These are phyloP conservation scores for Ilyonectria robusta DNA, from an alignment of 2,329 filamentous ascomycete genomes.

Conservation along the genomic window DNA sequence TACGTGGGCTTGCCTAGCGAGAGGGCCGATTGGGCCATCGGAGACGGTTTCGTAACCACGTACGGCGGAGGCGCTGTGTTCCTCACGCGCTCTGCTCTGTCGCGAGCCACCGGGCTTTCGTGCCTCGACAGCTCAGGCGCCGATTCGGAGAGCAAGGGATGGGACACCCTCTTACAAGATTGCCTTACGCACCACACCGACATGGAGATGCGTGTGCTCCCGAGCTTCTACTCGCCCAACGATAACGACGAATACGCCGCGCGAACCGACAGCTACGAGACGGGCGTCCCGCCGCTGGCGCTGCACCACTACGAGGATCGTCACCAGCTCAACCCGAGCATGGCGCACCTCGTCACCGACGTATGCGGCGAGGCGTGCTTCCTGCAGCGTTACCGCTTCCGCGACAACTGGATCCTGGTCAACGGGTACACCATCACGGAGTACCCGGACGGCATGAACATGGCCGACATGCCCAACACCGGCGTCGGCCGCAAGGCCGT, in stretches of 20 bases:
- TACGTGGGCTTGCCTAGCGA: slow-evolving; percentile 63
- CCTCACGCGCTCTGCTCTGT: slow-evolving; percentile 55
- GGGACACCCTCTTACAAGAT: slow-evolving; percentile 59
- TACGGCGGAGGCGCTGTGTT: slow-evolving; percentile 63
- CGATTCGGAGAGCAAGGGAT: slow-evolving; percentile 48
- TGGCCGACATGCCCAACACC: slow-evolving; percentile 39
- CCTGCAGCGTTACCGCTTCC: slow-evolving; percentile 62
- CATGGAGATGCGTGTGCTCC: slow-evolving; percentile 58
- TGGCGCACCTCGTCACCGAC: slow-evolving; percentile 59
- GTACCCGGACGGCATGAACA: slow-evolving; percentile 56
- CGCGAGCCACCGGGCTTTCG: slow-evolving; percentile 52
- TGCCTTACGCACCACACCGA: slow-evolving; percentile 56
- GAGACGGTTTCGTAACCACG: slow-evolving; percentile 55
- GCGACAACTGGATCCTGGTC: slow-evolving; percentile 62
- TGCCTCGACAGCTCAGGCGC: slow-evolving; percentile 50
- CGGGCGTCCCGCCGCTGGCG: slow-evolving; percentile 57
- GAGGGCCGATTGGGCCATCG: slow-evolving; percentile 58
- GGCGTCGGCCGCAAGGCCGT: slow-evolving; percentile 35
- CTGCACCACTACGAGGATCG: slow-evolving; percentile 58
- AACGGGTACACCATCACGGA: slow-evolving; percentile 63
- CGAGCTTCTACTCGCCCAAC: slow-evolving; percentile 59
- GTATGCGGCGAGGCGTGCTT: slow-evolving; percentile 63
- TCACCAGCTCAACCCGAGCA: slow-evolving; percentile 57
- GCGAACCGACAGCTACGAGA: slow-evolving; percentile 54
- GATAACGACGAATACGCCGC: slow-evolving; percentile 50